Conservation (phyloP, 805 yeast species). For the Yarrowia sp. region DNA sequence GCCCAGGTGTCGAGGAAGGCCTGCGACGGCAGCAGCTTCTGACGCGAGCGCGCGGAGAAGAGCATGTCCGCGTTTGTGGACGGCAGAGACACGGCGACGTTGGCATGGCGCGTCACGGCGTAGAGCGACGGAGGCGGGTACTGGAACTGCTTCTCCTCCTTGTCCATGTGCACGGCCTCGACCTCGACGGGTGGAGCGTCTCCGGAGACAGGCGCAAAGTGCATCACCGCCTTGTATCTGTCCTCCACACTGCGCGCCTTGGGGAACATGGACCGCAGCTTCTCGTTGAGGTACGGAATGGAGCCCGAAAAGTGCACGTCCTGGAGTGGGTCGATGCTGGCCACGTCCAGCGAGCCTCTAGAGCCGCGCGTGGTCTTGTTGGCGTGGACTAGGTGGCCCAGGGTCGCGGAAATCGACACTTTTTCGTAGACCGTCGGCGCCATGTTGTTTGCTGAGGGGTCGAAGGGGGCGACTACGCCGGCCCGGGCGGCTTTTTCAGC, state of each 20-base stretch:
- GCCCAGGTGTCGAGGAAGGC: not conserved
- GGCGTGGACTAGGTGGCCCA: conserved; percentile 9
- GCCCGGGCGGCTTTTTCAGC: not conserved
- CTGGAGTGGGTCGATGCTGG: not conserved
- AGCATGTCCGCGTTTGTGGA: not conserved
- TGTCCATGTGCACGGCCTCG: not conserved
- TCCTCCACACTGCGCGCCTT: too few relatives aligned
- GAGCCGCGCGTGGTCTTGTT: not conserved
- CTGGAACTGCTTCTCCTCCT: not conserved
- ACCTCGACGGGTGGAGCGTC: not conserved
- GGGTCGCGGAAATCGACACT: not conserved
- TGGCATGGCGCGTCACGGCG: not conserved
- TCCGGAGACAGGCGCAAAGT: not conserved
- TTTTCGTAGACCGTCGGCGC: not conserved
- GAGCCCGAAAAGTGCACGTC: conserved; percentile 8
- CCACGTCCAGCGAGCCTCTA: not conserved
- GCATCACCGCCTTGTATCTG: not conserved
- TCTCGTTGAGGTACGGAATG: not conserved
- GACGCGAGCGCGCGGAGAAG: not conserved
- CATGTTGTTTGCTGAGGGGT: not conserved
- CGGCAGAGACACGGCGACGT: not conserved
- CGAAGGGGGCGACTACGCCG: not conserved
- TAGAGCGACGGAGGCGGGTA: conserved; percentile 5
- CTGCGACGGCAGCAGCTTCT: not conserved
- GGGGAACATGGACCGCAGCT: not conserved